A percentile compares a stretch with the other conserved stretches of the same genome.
These are phyloP conservation scores for Cladosporium phlei DNA, from an alignment of 2,329 filamentous ascomycete species.

Conservation along the genomic window DNA sequence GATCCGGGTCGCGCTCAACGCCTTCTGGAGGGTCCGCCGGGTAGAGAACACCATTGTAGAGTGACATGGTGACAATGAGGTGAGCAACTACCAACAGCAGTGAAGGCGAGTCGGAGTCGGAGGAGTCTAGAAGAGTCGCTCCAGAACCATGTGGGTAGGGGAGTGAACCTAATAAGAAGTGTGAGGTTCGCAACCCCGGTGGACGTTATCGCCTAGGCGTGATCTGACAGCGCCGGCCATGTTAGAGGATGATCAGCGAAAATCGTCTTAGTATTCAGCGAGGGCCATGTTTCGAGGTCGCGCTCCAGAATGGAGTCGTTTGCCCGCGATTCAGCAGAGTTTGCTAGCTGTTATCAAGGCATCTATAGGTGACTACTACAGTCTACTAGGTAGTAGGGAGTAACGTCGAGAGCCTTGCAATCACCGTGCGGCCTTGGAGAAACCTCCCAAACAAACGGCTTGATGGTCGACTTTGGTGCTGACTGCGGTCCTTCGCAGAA, in stretches of 20 bases:
- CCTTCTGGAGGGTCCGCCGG: slow-evolving; percentile 3
- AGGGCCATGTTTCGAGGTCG: slow-evolving; percentile 3
- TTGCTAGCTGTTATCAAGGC: background rate
- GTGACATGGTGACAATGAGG: background rate
- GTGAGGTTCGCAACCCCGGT: background rate
- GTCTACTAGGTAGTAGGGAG: background rate
- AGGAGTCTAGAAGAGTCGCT: background rate
- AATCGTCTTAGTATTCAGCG: background rate
- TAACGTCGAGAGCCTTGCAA: background rate
- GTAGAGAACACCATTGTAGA: slow-evolving; percentile 11
- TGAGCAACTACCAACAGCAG: background rate
- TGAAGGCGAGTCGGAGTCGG: background rate
- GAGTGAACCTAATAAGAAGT: slow-evolving; percentile 7
- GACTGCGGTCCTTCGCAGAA: no score
- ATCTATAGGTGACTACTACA: no score
- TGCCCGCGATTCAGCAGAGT: slow-evolving; percentile 8
- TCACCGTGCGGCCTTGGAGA: slow-evolving; percentile 4
- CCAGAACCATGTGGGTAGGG: background rate
- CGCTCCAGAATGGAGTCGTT: background rate
- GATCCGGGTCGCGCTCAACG: slow-evolving; percentile 5
- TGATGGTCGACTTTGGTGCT: no score
- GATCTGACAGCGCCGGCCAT: background rate
- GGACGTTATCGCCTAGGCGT: background rate
- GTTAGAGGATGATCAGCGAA: slow-evolving; percentile 6
- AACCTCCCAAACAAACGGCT: no score